phyloP scores from a whole-genome alignment of 768 basidiomycete species.

The Russula dissimulans region DNA sequence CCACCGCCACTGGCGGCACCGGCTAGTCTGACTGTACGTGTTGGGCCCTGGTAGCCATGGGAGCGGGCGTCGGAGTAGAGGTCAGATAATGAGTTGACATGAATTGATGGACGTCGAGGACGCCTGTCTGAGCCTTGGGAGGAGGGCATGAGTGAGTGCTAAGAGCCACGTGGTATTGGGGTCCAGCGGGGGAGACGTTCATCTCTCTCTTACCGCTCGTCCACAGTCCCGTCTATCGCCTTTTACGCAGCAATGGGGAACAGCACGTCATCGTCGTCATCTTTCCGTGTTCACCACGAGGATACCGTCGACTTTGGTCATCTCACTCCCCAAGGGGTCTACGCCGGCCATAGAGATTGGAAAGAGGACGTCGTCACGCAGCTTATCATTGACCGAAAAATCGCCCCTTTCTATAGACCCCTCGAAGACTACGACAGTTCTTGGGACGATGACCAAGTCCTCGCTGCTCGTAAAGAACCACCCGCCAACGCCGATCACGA shows the following conservation, averaged over 20 bases:
- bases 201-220: not conserved
- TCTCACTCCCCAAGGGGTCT: constrained; percentile 77
- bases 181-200: not conserved
- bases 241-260: constrained; percentile 57
- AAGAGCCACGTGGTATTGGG: not conserved
- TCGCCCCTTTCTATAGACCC: constrained; percentile 95
- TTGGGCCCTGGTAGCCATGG: constrained; percentile 37
- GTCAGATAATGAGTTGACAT: constrained; percentile 2
- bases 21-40: constrained; percentile 47
- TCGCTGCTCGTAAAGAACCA: constrained; percentile 66
- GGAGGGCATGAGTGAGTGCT: constrained; percentile 10
- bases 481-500: constrained; percentile 38
- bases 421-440: constrained; percentile 85
- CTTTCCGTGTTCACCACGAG: constrained; percentile 65
- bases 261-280: constrained; percentile 68
- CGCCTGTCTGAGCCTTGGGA: constrained; percentile 4
- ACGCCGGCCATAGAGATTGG: constrained; percentile 81
- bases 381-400: constrained; percentile 76
- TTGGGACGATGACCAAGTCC: constrained; percentile 85
- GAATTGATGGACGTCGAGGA: constrained; percentile 12
- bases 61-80: constrained; percentile 35
- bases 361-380: constrained; percentile 80
- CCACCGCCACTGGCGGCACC: constrained; percentile 55
- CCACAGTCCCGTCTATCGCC: not conserved
- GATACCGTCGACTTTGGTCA: constrained; percentile 78